Conservation (phyloP, 345 rosid species). For the Conringia planisiliqua region DNA sequence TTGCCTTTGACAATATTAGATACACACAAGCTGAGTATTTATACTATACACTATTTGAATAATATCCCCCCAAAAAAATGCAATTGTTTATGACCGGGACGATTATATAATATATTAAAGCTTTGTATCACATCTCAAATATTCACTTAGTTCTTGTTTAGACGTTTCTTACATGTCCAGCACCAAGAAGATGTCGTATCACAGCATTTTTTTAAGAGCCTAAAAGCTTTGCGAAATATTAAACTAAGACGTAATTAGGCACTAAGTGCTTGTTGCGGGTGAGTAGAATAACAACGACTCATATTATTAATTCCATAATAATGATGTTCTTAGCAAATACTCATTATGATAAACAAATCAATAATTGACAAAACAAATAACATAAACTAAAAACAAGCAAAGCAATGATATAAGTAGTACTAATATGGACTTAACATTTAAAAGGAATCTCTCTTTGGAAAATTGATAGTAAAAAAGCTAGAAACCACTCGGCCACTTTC, state of each 20-base stretch:
- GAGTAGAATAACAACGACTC: conserved; percentile 31
- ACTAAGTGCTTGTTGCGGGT: conserved; percentile 34
- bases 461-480: conserved; percentile 10
- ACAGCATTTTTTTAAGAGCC: background rate
- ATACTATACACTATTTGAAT: background rate
- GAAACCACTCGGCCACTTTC: conserved; percentile 35
- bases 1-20: background rate
- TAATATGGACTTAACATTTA: background rate
- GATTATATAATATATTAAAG: background rate
- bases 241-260: conserved; percentile 31
- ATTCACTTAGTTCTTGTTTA: background rate
- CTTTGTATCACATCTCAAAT: background rate
- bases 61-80: background rate
- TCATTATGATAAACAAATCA: conserved; percentile 1
- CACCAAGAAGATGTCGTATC: conserved; percentile 22
- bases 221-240: background rate
- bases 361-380: background rate
- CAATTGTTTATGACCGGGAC: background rate
- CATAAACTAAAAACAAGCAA: background rate
- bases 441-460: conserved; percentile 9
- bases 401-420: background rate
- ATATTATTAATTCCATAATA: background rate
- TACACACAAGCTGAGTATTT: background rate
- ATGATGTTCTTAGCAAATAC: conserved; percentile 5
- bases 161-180: conserved; percentile 34